Evolutionary conservation across 2,329 filamentous ascomycete species (phyloP), one percentile per base, ranked within the genome.

Genomic region (Talaromyces sp.): DNA sequence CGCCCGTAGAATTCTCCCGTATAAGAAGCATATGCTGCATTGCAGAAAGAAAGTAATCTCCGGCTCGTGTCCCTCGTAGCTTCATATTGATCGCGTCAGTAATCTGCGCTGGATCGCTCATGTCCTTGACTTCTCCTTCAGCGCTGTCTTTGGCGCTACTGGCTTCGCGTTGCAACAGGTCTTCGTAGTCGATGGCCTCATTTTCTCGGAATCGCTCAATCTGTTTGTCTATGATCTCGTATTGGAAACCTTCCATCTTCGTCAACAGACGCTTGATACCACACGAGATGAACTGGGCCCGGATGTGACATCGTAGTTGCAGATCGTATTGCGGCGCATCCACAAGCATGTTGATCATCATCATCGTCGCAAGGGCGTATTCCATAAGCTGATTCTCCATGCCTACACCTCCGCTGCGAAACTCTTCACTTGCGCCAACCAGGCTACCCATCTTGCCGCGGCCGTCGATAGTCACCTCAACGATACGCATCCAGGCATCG

Each of bases 341-440:
- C 67, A 99, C 88, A 71, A 98, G 86, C 90, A 96, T 96, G 81
- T 98, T 99, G 83, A 98, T 88, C 73, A 99, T 84, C 75, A 98
- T 93, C 73, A 99, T 86, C 1, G 93, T 96, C 39, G 94, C 92
- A 58, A 98, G 92, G 45, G 93, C 94, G 75, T 99, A 99, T 84
- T 99, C 95, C 95, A 99, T 98, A 62, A 99, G 85, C 73, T 97
- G 83, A 78, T 98, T 98, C 84, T 99, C 95, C 89, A 98, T 97
- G 76, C 95, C 95, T 73, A 97, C 96, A 69, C 95, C 95, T 69
- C 95, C 95, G 72, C 91, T 97, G 71, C 95, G 90, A 66, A 97
- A 89, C 81, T 99, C 95, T 73, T 98, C 95, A 73, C 93, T 97
- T 37, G 95, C 95, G 69, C 95, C 95, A 33, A 99, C 95, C 71